Evolutionary conservation across 73 alveolate genomes (phyloP).

Genomic region (Tetrahymena borealis): DNA sequence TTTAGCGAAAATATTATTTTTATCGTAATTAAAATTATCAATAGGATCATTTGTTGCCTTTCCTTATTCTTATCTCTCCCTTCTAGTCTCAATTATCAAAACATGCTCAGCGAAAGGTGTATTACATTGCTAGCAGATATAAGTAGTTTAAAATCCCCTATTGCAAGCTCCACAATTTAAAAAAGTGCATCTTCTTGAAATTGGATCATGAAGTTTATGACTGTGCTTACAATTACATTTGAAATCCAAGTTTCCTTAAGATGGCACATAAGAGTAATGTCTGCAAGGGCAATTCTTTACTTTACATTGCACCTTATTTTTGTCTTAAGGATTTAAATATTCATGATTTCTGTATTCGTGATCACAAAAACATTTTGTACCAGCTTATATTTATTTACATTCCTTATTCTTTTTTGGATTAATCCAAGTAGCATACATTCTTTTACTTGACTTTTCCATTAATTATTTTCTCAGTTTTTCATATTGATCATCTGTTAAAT

Average conservation of each 20-base stretch:
- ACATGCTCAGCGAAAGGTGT: constrained; percentile 73
- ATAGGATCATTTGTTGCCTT: constrained; percentile 82
- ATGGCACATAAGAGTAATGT: constrained; percentile 82
- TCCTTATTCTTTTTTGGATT: constrained; percentile 71
- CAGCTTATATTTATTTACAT: constrained; percentile 91
- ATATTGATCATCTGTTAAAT: background rate
- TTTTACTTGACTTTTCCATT: constrained; percentile 29
- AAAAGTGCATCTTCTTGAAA: constrained; percentile 56
- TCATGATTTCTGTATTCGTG: constrained; percentile 91
- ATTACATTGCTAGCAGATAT: constrained; percentile 81
- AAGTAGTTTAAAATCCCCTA: constrained; percentile 73
- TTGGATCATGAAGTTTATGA: constrained; percentile 72
- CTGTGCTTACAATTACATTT: constrained; percentile 96
- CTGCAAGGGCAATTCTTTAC: constrained; percentile 82
- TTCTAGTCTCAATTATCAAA: constrained; percentile 84
- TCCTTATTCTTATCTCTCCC: constrained; percentile 90
- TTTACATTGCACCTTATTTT: constrained; percentile 76
- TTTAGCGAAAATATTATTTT: background rate
- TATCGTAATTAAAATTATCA: background rate
- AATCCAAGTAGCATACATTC: constrained; percentile 85
- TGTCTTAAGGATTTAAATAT: constrained; percentile 68
- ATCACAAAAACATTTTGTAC: constrained; percentile 92
- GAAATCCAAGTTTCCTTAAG: constrained; percentile 89
- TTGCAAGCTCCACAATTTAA: constrained; percentile 60
- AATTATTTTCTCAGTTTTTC: background rate